Percentiles rank a stretch among this genome's conserved stretches.
Conservation (phyloP, 805 yeast species). For the Saccharomycopsis sp. region DNA sequence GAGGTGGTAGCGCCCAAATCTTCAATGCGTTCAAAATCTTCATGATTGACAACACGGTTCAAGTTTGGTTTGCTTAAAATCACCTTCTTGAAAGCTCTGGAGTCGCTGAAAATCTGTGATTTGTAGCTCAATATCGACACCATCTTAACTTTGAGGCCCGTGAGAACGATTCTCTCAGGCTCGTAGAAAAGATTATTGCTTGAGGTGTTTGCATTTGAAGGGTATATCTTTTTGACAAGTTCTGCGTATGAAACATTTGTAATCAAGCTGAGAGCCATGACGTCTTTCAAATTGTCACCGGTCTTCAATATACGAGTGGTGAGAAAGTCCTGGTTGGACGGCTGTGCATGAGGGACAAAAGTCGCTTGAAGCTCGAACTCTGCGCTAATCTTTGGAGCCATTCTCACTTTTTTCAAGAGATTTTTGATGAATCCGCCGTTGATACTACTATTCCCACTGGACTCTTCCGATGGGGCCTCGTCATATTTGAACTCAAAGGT, state of each 20-base stretch:
- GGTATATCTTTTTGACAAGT: slow-evolving; percentile 8
- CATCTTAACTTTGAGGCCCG: slow-evolving; percentile 11
- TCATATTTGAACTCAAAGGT: slow-evolving; percentile 15
- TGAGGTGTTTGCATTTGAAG: no score
- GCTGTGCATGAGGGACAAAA: slow-evolving; percentile 13
- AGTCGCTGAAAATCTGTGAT: slow-evolving; percentile 17
- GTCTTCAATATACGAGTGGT: slow-evolving; percentile 9
- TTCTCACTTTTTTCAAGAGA: slow-evolving; percentile 6
- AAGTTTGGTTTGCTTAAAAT: slow-evolving; percentile 8
- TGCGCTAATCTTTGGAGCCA: no score
- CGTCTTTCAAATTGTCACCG: slow-evolving; percentile 14
- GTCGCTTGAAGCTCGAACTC: slow-evolving; percentile 13
- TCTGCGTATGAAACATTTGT: slow-evolving; percentile 13
- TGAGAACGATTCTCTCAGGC: slow-evolving; percentile 13
- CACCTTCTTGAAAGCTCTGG: slow-evolving; percentile 7
- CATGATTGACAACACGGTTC: slow-evolving; percentile 12
- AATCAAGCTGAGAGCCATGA: slow-evolving; percentile 9
- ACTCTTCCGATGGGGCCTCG: slow-evolving; percentile 1
- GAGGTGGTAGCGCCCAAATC: no score
- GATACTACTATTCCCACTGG: slow-evolving; percentile 1
- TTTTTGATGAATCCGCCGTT: slow-evolving; percentile 10
- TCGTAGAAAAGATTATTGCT: slow-evolving; percentile 8
- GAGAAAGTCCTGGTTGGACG: slow-evolving; percentile 15
- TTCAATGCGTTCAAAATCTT: slow-evolving; percentile 11
- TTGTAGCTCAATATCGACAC: slow-evolving; percentile 9